Base-by-base conservation (phyloP, 352 stramenopile genomes). In the Globisporangium nodosum region DNA sequence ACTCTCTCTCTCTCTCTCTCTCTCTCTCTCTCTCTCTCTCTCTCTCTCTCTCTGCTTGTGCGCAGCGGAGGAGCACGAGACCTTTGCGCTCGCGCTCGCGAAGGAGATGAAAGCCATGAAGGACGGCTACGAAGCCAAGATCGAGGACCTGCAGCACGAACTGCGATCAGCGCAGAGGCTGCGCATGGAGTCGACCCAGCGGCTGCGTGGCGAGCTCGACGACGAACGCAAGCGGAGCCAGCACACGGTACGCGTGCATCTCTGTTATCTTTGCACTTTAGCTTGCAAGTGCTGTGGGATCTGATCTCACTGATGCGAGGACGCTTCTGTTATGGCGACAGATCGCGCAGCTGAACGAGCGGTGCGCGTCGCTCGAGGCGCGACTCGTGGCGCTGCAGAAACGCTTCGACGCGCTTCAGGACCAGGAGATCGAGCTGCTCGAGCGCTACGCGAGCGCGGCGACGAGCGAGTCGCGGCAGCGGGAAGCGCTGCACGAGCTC, bases 41-140 rank as follows among this genome's bases (percentile, higher is more conserved):
- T 45, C 18, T 5, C 39, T 46, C 16, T 3, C 5, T 46, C 40
- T 16, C 40, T 46, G n/a, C 5, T 18, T 16, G 35, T 45, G 15
- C 60, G 16, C 58, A 85, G 74, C 60, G 12, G 79, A 89, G 53
- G 79, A 89, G 24, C 76, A 85, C 18, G 81, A 92, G 51, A 90
- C 73, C 27, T 94, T 94, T 45, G 82, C 77, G 5, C 56, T 87
- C 12, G 79, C 83, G 33, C 61, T 90, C 20, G 70, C 73, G 24
- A 82, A 81, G 47, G 83, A 88, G 53, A 90, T 91, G 72, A 63
- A 73, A 0, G 65, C 61, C 27, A 91, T 87, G 73, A 87, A 87
- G 51, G 65, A 76, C 12, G 73, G 76, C 37, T 92, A 88, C 57
- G 80, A 90, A 58, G 49, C 16, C 18, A 71, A 93, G 52, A 52